Percentiles rank a stretch among this genome's conserved stretches.
These are phyloP conservation scores for Solanum hybrid DNA, from an alignment of 305 asterid species.

Conservation along the genomic window DNA sequence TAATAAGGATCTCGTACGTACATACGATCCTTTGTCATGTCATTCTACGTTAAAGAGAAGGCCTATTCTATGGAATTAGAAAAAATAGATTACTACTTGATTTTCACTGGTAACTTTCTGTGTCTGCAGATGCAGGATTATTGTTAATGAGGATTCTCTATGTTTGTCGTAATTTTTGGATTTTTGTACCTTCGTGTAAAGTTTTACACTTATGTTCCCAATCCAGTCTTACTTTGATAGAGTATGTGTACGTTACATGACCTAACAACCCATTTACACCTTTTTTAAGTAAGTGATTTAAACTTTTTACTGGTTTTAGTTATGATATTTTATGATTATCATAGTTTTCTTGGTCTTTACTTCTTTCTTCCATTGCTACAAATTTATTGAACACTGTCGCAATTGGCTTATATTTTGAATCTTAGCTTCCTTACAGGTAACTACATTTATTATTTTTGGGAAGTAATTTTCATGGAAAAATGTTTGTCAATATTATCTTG, in stretches of 20 bases:
- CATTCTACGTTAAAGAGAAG: neutral
- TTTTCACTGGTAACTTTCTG: neutral
- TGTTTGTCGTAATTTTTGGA: neutral
- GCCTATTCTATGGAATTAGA: neutral
- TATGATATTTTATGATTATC: neutral
- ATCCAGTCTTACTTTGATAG: neutral
- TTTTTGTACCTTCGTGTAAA: neutral
- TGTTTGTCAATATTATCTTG: neutral
- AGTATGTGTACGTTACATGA: neutral
- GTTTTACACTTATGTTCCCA: neutral
- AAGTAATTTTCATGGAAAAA: neutral
- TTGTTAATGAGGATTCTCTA: neutral
- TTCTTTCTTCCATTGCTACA: neutral
- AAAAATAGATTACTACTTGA: neutral
- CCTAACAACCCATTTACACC: neutral
- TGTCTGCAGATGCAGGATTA: neutral
- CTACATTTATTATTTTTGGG: neutral
- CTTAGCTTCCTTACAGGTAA: neutral
- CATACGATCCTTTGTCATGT: neutral
- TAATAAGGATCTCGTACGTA: conserved; percentile 40
- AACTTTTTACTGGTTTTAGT: neutral
- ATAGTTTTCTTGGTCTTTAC: neutral
- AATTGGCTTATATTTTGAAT: neutral
- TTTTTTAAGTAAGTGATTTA: neutral
- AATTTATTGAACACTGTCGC: neutral